phyloP scores from a whole-genome alignment of 208 protist species.

The Leishmania guyanensis region DNA sequence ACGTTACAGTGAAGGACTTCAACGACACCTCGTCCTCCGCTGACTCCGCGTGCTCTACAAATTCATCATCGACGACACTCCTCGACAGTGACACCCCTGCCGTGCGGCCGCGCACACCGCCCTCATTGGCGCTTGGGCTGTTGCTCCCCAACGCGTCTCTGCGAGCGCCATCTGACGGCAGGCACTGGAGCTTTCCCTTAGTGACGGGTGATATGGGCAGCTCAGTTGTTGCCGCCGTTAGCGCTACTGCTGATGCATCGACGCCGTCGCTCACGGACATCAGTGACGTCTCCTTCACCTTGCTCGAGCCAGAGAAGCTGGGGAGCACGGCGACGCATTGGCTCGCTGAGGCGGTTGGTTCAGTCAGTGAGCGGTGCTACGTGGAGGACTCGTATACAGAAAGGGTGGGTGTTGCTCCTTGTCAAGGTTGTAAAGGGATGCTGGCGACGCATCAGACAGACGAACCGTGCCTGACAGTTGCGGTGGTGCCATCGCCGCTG shows the following conservation, averaged over 20 bases:
- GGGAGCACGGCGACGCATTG: neutral
- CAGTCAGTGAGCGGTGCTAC: neutral
- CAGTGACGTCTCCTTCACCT: neutral
- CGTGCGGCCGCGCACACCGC: neutral
- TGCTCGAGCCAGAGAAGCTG: slow-evolving; percentile 4
- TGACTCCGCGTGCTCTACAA: slow-evolving; percentile 5
- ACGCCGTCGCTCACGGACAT: neutral
- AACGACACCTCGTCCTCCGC: slow-evolving; percentile 3
- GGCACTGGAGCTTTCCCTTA: neutral
- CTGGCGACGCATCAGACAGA: neutral
- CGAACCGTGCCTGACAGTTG: neutral
- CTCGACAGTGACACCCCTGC: neutral
- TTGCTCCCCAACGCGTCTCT: neutral
- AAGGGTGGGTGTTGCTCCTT: neutral
- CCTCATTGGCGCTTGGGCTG: neutral
- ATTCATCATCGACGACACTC: neutral
- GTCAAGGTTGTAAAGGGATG: neutral
- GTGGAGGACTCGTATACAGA: neutral
- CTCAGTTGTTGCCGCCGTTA: neutral
- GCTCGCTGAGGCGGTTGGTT: neutral
- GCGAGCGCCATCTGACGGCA: neutral
- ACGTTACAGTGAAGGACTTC: neutral
- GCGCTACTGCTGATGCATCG: neutral
- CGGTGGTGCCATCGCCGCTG: neutral
- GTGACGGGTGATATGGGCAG: neutral